Evolutionary conservation across 805 yeast species (phyloP).

Genomic region (Vanderwaltozyma yarrowii): DNA sequence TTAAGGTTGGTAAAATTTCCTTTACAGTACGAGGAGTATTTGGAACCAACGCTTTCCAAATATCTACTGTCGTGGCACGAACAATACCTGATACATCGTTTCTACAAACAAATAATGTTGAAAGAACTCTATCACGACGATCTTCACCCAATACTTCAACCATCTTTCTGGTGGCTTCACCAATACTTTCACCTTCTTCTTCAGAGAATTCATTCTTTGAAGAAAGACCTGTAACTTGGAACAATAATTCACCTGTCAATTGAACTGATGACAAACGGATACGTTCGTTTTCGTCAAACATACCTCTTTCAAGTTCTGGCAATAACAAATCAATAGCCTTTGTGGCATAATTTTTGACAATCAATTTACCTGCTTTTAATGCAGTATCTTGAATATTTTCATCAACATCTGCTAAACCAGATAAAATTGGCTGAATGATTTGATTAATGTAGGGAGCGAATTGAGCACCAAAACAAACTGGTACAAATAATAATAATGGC

Average conservation of each 20-base stretch:
- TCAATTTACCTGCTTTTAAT: slow-evolving; percentile 81
- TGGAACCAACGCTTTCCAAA: slow-evolving; percentile 94
- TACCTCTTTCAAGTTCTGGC: slow-evolving; percentile 88
- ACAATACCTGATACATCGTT: slow-evolving; percentile 84
- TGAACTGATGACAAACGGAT: slow-evolving; percentile 91
- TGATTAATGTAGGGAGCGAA: slow-evolving; percentile 80
- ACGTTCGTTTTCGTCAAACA: slow-evolving; percentile 71
- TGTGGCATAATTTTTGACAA: slow-evolving; percentile 83
- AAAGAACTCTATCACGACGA: slow-evolving; percentile 76
- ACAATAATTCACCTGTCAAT: slow-evolving; percentile 86
- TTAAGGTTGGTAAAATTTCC: slow-evolving; percentile 80
- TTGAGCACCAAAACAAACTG: slow-evolving; percentile 88
- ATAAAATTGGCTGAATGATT: slow-evolving; percentile 84
- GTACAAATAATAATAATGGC: slow-evolving; percentile 81
- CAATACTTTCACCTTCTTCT: slow-evolving; percentile 33
- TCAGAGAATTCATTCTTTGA: slow-evolving; percentile 60
- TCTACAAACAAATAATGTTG: slow-evolving; percentile 87
- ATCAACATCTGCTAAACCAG: slow-evolving; percentile 82
- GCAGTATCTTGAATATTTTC: slow-evolving; percentile 85
- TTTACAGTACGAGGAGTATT: slow-evolving; percentile 92
- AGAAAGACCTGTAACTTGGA: slow-evolving; percentile 86
- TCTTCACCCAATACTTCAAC: slow-evolving; percentile 75
- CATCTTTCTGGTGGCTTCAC: slow-evolving; percentile 52
- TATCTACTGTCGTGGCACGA: slow-evolving; percentile 80
- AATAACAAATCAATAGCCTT: slow-evolving; percentile 86